Percentiles rank a stretch among this genome's conserved stretches.
Conservation (phyloP, 768 basidiomycete species). For the Tulasnella sp. region DNA sequence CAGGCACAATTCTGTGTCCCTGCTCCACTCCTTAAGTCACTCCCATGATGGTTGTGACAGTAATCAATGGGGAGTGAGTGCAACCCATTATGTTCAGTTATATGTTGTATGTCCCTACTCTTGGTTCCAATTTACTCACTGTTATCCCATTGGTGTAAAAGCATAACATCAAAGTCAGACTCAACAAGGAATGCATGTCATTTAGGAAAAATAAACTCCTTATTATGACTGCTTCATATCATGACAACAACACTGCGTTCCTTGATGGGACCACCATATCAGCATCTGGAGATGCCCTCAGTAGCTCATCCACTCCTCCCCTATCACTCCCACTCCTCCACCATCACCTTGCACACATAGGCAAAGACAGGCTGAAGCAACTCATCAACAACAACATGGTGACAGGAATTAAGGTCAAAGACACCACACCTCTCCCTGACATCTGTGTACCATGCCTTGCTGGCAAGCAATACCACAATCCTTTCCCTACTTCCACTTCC, state of each 20-base stretch:
- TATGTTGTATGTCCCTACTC: background rate
- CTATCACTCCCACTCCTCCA: background rate
- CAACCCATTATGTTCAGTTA: slow-evolving; percentile 15
- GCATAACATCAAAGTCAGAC: background rate
- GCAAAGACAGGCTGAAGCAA: background rate
- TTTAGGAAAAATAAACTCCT: background rate
- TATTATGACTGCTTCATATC: background rate
- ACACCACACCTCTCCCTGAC: background rate
- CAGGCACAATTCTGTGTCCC: too few relatives aligned
- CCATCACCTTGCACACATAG: background rate
- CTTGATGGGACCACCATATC: background rate
- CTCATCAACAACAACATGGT: background rate
- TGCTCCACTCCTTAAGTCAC: too few relatives aligned
- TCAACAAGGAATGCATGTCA: background rate
- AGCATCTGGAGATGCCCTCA: background rate
- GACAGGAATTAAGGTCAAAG: background rate
- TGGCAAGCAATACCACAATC: slow-evolving; percentile 9
- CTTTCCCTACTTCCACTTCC: background rate
- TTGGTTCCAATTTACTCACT: background rate
- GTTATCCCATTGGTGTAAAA: background rate
- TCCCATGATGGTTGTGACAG: too few relatives aligned
- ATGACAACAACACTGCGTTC: background rate
- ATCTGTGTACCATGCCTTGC: slow-evolving; percentile 10
- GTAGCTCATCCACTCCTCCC: background rate
- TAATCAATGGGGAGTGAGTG: slow-evolving; percentile 7